A percentile compares a stretch with the other conserved stretches of the same genome.
Conservation (phyloP, 75 land plant species). For the Adiantum capillusveneris region DNA sequence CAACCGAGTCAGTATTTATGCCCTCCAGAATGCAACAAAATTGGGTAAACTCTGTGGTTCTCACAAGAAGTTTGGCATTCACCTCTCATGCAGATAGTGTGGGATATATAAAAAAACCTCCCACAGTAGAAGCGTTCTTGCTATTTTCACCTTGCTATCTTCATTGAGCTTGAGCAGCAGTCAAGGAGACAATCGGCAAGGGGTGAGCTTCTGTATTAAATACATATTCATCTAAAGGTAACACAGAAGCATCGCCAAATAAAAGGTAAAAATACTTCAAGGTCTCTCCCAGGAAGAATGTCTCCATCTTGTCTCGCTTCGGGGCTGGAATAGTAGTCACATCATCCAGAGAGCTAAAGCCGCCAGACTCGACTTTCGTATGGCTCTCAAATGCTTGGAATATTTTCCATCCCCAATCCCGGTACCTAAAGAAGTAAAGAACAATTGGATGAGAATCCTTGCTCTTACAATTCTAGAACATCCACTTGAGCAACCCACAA, state of each 20-base stretch:
- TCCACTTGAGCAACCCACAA: no score
- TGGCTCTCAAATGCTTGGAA: slow-evolving; percentile 89
- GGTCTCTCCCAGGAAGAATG: slow-evolving; percentile 95
- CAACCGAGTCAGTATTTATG: no score
- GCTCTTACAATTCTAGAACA: no score
- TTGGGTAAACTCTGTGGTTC: no score
- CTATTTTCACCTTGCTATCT: not conserved
- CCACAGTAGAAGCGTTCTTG: no score
- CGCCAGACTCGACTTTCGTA: slow-evolving; percentile 80
- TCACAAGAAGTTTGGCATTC: no score
- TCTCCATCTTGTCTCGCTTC: slow-evolving; percentile 94
- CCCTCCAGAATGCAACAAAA: no score
- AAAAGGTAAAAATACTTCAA: slow-evolving; percentile 83
- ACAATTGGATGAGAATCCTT: no score
- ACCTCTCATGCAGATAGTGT: no score
- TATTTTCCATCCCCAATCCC: slow-evolving; percentile 98
- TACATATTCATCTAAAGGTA: slow-evolving; percentile 79
- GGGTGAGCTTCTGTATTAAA: slow-evolving; percentile 98
- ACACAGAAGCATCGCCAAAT: slow-evolving; percentile 56
- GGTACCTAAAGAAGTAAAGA: slow-evolving; percentile 46
- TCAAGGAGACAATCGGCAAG: slow-evolving; percentile 41
- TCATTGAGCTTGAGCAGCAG: not conserved
- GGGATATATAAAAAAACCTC: no score
- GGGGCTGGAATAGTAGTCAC: slow-evolving; percentile 70
- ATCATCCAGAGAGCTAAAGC: slow-evolving; percentile 82